Base-by-base conservation (phyloP, 1,139 yeast species). In the Geotrichum histeridarum region DNA sequence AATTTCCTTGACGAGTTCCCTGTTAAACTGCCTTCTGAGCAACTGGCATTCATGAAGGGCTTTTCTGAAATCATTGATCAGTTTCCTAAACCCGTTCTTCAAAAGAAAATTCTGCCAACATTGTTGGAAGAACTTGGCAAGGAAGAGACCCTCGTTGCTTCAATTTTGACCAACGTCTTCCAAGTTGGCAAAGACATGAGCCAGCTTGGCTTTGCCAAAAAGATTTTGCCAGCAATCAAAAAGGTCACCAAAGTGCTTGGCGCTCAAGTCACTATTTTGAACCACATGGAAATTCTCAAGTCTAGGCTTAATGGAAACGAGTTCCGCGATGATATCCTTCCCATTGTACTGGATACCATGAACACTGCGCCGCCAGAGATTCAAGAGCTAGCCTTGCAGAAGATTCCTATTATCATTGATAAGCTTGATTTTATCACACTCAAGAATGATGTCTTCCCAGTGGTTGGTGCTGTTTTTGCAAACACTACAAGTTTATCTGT, bases 1-100 rank as follows among this genome's bases (percentile, higher is more conserved):
- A 81, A 86, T 69, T 85, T 86, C 64, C 70, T 93, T 50, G 98
- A 91, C 67, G 95, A 88, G 57, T 84, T 88, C 60, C 81, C 91
- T 8, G 88, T 96, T 0, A 85, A 87, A 61, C 71, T 84, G 1
- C 72, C 76, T 2, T 78, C 79, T 12, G 97, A 91, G 57, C 86
- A 85, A 63, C 70, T 79, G 39, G 75, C 82, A 0, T 90, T 89
- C 66, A 74, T 91, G 63, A 76, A 78, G 55, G 91, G 91, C 0
- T 73, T 91, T 52, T 71, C 79, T 12, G 71, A 73, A 14, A 75
- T 86, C 39, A 71, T 89, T 43, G 75, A 77, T 4, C 82, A 83
- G 60, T 88, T 90, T 64, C 97, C 98, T 1, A 73, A 78, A 27
- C 73, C 80, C 5, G 79, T 91, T 55, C 73, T 84, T 38, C 81